phyloP scores from a whole-genome alignment of 768 basidiomycete species.

The Pholiota molesta region DNA sequence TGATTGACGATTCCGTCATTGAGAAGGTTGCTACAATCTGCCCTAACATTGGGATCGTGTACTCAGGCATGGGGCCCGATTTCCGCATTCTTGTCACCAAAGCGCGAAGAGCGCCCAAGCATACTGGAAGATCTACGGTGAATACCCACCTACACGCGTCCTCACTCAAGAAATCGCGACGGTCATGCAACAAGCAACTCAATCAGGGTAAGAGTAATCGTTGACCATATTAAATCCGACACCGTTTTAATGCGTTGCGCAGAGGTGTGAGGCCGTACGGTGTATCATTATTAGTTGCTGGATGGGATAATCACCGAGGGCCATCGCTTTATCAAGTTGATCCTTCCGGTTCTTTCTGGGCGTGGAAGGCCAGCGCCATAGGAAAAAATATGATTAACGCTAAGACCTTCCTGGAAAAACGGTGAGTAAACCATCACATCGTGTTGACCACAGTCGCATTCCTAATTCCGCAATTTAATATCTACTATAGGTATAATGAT shows the following conservation, averaged over 20 bases:
- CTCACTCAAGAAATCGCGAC: conserved; percentile 97
- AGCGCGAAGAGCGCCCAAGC: conserved; percentile 96
- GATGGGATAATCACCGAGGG: conserved; percentile 94
- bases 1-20: conserved; percentile 97
- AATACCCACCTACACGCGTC: conserved; percentile 96
- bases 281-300: conserved; percentile 94
- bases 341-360: conserved; percentile 99
- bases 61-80: conserved; percentile 99
- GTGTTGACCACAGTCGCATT: conserved; percentile 18
- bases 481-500: conserved; percentile 84
- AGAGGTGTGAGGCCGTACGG: conserved; percentile 99
- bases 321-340: conserved; percentile 99
- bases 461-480: conserved; percentile 22
- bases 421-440: conserved; percentile 52
- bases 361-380: conserved; percentile 99
- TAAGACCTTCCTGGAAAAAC: conserved; percentile 98
- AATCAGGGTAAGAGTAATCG: conserved; percentile 78
- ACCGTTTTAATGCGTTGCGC: conserved; percentile 33
- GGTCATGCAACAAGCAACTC: conserved; percentile 98
- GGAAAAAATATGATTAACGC: conserved; percentile 99
- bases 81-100: conserved; percentile 93
- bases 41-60: conserved; percentile 99
- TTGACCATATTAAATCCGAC: conserved; percentile 16
- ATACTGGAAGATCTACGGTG: conserved; percentile 99
- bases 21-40: conserved; percentile 98